Evolutionary conservation across 768 basidiomycete species (phyloP).

Genomic region (Kwoniella pini): DNA sequence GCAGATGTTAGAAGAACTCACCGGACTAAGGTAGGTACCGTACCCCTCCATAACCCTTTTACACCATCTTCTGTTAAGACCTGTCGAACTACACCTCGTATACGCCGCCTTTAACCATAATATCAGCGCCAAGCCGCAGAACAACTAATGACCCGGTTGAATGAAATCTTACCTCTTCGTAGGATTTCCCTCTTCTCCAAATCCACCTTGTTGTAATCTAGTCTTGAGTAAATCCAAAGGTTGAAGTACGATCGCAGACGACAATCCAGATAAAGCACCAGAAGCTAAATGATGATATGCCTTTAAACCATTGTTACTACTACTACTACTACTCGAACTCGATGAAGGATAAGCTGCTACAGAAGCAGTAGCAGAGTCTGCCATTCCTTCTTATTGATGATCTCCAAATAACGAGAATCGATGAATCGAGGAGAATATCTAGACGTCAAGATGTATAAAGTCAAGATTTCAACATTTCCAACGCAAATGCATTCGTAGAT

Average conservation of each 20-base stretch:
- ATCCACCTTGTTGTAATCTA: conserved; percentile 69
- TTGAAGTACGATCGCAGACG: conserved; percentile 50
- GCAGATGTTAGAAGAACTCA: conserved; percentile 21
- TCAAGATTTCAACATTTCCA: not conserved
- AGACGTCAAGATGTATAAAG: not conserved
- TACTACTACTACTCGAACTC: not conserved
- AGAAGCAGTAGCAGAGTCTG: conserved; percentile 7
- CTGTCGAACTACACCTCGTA: conserved; percentile 41
- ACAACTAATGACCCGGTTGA: no score
- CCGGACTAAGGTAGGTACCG: conserved; percentile 75
- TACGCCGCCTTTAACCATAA: conserved; percentile 17
- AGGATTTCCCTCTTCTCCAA: not conserved
- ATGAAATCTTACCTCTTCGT: not conserved
- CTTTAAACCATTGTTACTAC: conserved; percentile 19
- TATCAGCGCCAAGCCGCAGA: no score
- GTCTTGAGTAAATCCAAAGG: conserved; percentile 83
- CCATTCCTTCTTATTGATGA: no score
- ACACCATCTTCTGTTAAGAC: conserved; percentile 68
- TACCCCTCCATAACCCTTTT: conserved; percentile 83
- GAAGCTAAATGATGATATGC: conserved; percentile 49
- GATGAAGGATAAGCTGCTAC: conserved; percentile 7
- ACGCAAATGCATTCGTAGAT: not conserved
- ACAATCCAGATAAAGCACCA: conserved; percentile 51
- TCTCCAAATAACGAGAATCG: no score
- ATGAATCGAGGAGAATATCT: not conserved